A percentile compares a stretch with the other conserved stretches of the same genome.
Evolutionary conservation across 768 basidiomycete genomes (phyloP).

Genomic region (Ramaria sp.): DNA sequence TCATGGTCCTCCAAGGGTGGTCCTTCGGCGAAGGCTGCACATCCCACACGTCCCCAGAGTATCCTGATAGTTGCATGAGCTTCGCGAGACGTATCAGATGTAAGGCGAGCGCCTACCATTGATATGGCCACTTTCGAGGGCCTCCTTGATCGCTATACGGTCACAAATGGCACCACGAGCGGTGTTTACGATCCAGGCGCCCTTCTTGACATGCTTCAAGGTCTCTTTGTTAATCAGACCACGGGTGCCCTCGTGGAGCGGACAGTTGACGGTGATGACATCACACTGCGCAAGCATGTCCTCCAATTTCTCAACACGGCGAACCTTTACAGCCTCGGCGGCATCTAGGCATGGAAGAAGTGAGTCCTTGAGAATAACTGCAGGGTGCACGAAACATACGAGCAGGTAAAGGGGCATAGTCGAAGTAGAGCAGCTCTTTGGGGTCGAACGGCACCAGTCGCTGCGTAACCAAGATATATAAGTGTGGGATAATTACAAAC

Average conservation of each 20-base stretch:
- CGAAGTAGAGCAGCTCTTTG: slow-evolving; percentile 87
- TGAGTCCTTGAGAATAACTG: slow-evolving; percentile 10
- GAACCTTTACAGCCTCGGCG: slow-evolving; percentile 53
- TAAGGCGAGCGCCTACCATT: slow-evolving; percentile 27
- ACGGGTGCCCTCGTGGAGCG: slow-evolving; percentile 75
- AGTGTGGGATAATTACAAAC: neutral
- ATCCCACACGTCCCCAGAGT: slow-evolving; percentile 66
- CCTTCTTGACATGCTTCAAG: slow-evolving; percentile 83
- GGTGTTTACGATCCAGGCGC: slow-evolving; percentile 88
- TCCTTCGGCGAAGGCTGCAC: slow-evolving; percentile 80
- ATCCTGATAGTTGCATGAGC: slow-evolving; percentile 13
- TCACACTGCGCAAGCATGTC: slow-evolving; percentile 50
- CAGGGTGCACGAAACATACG: slow-evolving; percentile 23
- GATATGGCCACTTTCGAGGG: slow-evolving; percentile 68
- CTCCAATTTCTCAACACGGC: slow-evolving; percentile 72
- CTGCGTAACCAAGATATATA: slow-evolving; percentile 24
- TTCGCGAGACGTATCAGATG: neutral
- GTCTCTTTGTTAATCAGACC: slow-evolving; percentile 77
- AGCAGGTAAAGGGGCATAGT: slow-evolving; percentile 64
- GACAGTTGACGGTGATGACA: slow-evolving; percentile 80
- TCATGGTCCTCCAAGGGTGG: slow-evolving; percentile 77
- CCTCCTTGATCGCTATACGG: slow-evolving; percentile 67
- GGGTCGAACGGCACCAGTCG: slow-evolving; percentile 73
- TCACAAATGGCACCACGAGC: slow-evolving; percentile 89
- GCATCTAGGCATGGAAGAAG: slow-evolving; percentile 32